Evolutionary conservation across 2,329 filamentous ascomycete genomes (phyloP), one percentile per base, ranked within the genome.

Genomic region (Fusarium compactum): DNA sequence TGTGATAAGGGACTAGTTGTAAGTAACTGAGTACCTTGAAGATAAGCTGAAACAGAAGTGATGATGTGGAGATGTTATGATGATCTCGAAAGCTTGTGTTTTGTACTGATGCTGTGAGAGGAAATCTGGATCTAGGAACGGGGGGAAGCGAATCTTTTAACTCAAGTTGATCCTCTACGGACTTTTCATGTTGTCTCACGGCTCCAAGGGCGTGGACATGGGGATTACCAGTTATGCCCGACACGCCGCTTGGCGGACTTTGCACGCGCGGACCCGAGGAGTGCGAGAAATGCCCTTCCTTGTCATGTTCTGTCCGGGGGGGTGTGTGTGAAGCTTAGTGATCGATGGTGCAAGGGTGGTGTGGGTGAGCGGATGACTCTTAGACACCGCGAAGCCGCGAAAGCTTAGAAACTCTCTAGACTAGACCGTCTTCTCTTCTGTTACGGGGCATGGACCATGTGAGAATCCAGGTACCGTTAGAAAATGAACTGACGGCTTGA

Each of bases 231-330:
- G 73, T 74, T 75, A 74, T 75, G 75, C 62, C 74, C 70, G 65
- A 67, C 65, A 65, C 66, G 69, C 71, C 64, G 69, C 70, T 68
- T 71, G 52, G 72, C 78, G 78, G 78, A 78, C 68, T 79, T 78
- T 78, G 76, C 68, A 63, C 69, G 72, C 71, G 74, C 76, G 75
- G 74, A 68, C 76, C 77, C 77, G 77, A 77, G 73, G 68, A 75
- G 73, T 70, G 69, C 71, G 65, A 70, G 67, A 69, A 65, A 66
- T 63, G 56, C 53, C 54, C 56, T 58, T 47, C 41, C 38, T 41
- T 59, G 32, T 43, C 48, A 53, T 38, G 48, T 38, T 38, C 34
- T 22, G 46, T 52, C 30, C 11, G 51, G 56, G 63, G 59, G 67
- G 67, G 70, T 46, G 74, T 57, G 62, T 59, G 62, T 25, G 58